These are phyloP conservation scores for Acanthamoeba royreba DNA, from an alignment of 208 protist genomes.

Conservation along the genomic window DNA sequence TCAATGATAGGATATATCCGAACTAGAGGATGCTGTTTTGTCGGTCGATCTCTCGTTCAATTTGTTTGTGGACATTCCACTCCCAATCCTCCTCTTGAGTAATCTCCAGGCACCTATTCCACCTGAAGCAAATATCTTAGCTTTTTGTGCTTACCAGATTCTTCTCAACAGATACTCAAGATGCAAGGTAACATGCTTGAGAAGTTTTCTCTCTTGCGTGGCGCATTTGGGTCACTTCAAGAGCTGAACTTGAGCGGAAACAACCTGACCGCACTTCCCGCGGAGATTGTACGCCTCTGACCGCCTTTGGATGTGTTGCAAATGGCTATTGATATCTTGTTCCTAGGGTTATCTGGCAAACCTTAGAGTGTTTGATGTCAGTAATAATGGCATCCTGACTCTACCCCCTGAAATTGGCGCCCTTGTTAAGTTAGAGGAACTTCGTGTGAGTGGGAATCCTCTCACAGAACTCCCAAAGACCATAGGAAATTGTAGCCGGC, in stretches of 20 bases:
- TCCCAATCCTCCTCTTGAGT: background rate
- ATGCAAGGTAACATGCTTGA: background rate
- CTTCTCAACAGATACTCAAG: background rate
- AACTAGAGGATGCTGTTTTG: background rate
- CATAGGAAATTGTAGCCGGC: background rate
- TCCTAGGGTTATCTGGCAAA: background rate
- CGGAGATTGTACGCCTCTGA: background rate
- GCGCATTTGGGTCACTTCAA: background rate
- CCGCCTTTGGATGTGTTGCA: no score
- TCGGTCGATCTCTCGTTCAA: background rate
- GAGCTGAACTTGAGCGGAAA: background rate
- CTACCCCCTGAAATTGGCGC: background rate
- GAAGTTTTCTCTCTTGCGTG: background rate
- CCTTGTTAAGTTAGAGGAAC: background rate
- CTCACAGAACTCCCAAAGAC: background rate
- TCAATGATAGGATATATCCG: background rate
- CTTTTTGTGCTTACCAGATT: no score
- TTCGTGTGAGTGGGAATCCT: background rate
- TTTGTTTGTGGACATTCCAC: background rate
- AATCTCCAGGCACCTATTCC: background rate
- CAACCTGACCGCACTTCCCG: background rate
- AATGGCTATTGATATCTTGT: no score
- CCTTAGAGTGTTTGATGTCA: background rate
- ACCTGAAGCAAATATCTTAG: no score
- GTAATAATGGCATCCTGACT: background rate